Evolutionary conservation across 164 flowering plant genomes (phyloP).

Genomic region (Cinnamomum micranthum): DNA sequence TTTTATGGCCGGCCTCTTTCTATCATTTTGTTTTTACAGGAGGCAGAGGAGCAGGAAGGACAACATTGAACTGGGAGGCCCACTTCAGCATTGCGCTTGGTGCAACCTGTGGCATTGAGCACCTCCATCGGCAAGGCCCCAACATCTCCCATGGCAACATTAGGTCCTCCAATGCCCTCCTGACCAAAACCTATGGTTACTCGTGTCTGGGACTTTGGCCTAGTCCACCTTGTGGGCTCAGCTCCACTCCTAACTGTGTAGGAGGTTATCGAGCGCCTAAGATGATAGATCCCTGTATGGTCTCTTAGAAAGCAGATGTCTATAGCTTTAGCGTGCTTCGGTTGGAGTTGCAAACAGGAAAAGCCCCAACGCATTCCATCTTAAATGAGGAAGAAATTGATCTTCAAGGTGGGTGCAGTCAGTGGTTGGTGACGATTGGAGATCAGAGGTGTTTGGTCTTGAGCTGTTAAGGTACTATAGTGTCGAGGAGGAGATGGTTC

Average conservation of each 20-base stretch:
- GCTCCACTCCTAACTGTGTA: conserved; percentile 60
- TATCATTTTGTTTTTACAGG: conserved; percentile 32
- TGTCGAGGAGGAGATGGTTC: conserved; percentile 85
- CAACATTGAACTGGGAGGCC: conserved; percentile 83
- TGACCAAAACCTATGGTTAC: conserved; percentile 59
- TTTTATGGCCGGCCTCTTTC: neutral
- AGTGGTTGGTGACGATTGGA: conserved; percentile 78
- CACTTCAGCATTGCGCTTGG: conserved; percentile 76
- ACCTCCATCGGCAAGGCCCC: conserved; percentile 62
- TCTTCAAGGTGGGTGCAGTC: conserved; percentile 90
- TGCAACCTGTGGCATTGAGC: conserved; percentile 68
- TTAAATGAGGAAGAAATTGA: conserved; percentile 85
- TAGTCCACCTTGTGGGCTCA: conserved; percentile 56
- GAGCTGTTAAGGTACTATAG: conserved; percentile 80
- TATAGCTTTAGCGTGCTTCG: conserved; percentile 85
- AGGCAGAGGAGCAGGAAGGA: conserved; percentile 68
- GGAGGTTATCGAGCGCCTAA: conserved; percentile 91
- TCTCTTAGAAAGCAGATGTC: conserved; percentile 88
- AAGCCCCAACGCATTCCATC: conserved; percentile 62
- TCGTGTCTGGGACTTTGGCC: conserved; percentile 83
- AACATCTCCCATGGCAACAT: conserved; percentile 76
- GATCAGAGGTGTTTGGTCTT: conserved; percentile 72
- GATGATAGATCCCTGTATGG: conserved; percentile 62
- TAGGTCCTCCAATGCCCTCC: conserved; percentile 81
- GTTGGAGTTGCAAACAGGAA: conserved; percentile 79